These are phyloP conservation scores for Pseudogymnoascus sp. DNA, from an alignment of 2,329 filamentous ascomycete species.

Conservation along the genomic window DNA sequence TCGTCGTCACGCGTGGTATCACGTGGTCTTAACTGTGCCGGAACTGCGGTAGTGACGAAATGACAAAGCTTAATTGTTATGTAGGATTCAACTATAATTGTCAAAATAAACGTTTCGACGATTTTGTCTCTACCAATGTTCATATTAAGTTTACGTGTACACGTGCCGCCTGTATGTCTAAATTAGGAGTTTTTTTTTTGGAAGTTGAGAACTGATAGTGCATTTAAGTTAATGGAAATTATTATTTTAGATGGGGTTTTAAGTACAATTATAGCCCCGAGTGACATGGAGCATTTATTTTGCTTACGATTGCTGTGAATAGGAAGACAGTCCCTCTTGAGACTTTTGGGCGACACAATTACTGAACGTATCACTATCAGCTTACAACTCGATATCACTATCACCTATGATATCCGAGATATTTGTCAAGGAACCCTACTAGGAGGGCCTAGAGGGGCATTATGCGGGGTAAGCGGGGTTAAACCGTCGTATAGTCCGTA, in stretches of 20 bases:
- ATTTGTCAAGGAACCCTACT: slow-evolving; percentile 1
- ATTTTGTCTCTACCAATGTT: background rate
- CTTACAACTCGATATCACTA: background rate
- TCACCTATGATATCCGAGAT: background rate
- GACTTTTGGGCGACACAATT: too few relatives aligned
- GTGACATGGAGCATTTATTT: background rate
- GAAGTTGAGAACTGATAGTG: too few relatives aligned
- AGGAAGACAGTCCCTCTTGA: background rate
- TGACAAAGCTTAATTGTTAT: background rate
- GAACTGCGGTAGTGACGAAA: background rate
- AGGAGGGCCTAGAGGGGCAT: background rate
- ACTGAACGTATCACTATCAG: background rate
- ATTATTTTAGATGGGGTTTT: background rate
- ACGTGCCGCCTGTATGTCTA: background rate
- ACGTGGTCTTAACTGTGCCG: background rate
- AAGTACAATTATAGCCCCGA: background rate
- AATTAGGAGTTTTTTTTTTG: background rate
- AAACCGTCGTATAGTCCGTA: background rate
- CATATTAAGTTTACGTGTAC: background rate
- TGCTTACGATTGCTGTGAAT: background rate
- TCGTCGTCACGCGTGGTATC: background rate
- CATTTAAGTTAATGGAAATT: background rate
- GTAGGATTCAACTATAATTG: background rate
- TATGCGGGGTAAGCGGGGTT: slow-evolving; percentile 4
- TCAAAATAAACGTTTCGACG: background rate